phyloP scores from a whole-genome alignment of 805 yeast genomes.

The Candida morakotiae region DNA sequence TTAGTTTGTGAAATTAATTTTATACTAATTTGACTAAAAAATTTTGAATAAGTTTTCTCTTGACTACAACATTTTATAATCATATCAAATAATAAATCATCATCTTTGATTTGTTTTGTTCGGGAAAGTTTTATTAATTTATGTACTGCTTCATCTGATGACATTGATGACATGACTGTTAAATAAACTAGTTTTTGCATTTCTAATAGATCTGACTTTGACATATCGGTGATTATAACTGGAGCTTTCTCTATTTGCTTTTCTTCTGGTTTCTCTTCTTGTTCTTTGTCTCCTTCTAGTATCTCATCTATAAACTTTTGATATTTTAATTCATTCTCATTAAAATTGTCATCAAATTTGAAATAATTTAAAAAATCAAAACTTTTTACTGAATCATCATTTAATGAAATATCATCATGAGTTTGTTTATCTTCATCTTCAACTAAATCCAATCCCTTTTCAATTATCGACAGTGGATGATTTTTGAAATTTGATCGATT shows the following conservation, averaged over 20 bases:
- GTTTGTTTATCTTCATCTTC: slow-evolving; percentile 59
- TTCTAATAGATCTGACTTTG: slow-evolving; percentile 58
- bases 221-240: slow-evolving; percentile 53
- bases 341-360: slow-evolving; percentile 47
- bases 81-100: slow-evolving; percentile 62
- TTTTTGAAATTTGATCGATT: slow-evolving; percentile 41
- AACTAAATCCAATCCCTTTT: slow-evolving; percentile 52
- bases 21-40: slow-evolving; percentile 74
- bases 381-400: slow-evolving; percentile 45
- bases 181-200: slow-evolving; percentile 76
- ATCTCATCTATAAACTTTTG: slow-evolving; percentile 39
- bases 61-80: slow-evolving; percentile 78
- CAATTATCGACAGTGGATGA: slow-evolving; percentile 31
- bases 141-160: slow-evolving; percentile 90
- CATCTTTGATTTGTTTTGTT: slow-evolving; percentile 35
- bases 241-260: slow-evolving; percentile 8
- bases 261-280: slow-evolving; percentile 12
- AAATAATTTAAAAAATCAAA: slow-evolving; percentile 49
- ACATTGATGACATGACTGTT: slow-evolving; percentile 83
- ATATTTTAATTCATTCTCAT: slow-evolving; percentile 48
- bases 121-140: slow-evolving; percentile 54
- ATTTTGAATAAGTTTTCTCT: slow-evolving; percentile 82
- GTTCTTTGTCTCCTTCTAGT: slow-evolving; percentile 32
- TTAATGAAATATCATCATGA: slow-evolving; percentile 46
- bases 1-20: slow-evolving; percentile 49